These are phyloP conservation scores for Candida glucosophila DNA, from an alignment of 1,139 yeast species.

Conservation along the genomic window DNA sequence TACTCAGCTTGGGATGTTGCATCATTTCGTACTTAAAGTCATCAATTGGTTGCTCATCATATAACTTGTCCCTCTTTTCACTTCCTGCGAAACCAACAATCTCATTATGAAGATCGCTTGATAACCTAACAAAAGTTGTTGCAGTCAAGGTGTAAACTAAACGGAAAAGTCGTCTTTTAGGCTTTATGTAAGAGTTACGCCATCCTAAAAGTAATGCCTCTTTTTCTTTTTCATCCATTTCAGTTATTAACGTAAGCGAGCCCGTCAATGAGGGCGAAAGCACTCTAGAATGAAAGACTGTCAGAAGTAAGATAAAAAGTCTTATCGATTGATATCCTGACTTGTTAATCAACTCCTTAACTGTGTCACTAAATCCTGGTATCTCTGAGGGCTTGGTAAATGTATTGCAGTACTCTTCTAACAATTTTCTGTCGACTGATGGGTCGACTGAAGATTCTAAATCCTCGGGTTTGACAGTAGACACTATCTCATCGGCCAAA, in stretches of 20 bases:
- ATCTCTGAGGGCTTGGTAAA: constrained; percentile 23
- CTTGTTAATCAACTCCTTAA: constrained; percentile 11
- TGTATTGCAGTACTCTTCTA: constrained; percentile 24
- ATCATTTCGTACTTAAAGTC: constrained; percentile 23
- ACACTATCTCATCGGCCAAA: constrained; percentile 30
- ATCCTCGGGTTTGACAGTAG: constrained; percentile 22
- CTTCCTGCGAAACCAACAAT: constrained; percentile 27
- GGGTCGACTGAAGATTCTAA: constrained; percentile 20
- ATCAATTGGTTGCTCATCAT: constrained; percentile 18
- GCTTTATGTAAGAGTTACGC: constrained; percentile 29
- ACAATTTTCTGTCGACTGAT: constrained; percentile 18
- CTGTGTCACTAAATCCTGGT: constrained; percentile 16
- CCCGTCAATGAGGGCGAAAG: constrained; percentile 30
- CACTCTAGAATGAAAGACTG: constrained; percentile 21
- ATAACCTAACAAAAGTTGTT: constrained; percentile 15
- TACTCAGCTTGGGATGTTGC: constrained; percentile 21
- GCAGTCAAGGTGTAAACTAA: constrained; percentile 16
- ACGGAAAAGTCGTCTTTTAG: constrained; percentile 22
- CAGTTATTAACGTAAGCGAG: constrained; percentile 24
- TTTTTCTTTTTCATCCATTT: constrained; percentile 26
- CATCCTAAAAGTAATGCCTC: constrained; percentile 22
- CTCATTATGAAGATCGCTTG: constrained; percentile 25
- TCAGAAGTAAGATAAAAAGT: constrained; percentile 17
- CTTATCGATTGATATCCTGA: constrained; percentile 12
- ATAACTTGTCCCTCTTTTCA: constrained; percentile 22